These are phyloP conservation scores for Tribonema minus DNA, from an alignment of 108 stramenopile species.

Conservation along the genomic window DNA sequence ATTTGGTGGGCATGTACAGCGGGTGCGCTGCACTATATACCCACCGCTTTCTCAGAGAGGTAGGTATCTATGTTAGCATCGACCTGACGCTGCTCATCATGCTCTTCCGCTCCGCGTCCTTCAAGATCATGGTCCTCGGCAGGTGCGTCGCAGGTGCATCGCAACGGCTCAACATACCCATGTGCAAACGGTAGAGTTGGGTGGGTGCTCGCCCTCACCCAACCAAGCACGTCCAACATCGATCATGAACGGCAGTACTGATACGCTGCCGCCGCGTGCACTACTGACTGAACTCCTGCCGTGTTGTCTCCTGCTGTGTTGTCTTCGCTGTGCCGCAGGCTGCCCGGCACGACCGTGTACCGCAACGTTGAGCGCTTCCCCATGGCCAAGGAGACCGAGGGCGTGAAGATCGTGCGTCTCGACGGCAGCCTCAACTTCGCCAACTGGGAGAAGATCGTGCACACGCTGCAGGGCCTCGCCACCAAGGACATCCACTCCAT, in stretches of 20 bases:
- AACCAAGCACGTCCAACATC: too few species aligned
- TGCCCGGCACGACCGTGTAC: constrained; percentile 47
- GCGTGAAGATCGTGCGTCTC: constrained; percentile 47
- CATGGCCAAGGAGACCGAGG: constrained; percentile 46
- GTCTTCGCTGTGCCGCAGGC: too few species aligned
- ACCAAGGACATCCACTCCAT: constrained; percentile 34
- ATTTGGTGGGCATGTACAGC: too few species aligned
- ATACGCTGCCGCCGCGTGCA: background rate
- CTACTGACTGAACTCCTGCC: too few species aligned
- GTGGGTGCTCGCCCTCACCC: background rate
- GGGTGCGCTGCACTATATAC: too few species aligned
- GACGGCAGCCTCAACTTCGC: constrained; percentile 49
- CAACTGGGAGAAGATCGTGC: constrained; percentile 39
- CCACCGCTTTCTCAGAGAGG: too few species aligned
- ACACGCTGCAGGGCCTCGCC: background rate
- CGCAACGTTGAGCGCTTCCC: constrained; percentile 49
- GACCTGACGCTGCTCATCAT: background rate
- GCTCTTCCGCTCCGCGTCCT: background rate
- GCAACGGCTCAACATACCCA: too few species aligned
- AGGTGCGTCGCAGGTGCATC: too few species aligned
- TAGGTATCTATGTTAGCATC: background rate
- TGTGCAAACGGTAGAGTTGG: too few species aligned
- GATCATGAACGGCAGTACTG: too few species aligned
- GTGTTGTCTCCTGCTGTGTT: constrained; percentile 26
- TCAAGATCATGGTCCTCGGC: constrained; percentile 5